phyloP scores from a whole-genome alignment of 345 rosid genomes.

The Psidium friedrichsthalianum region DNA sequence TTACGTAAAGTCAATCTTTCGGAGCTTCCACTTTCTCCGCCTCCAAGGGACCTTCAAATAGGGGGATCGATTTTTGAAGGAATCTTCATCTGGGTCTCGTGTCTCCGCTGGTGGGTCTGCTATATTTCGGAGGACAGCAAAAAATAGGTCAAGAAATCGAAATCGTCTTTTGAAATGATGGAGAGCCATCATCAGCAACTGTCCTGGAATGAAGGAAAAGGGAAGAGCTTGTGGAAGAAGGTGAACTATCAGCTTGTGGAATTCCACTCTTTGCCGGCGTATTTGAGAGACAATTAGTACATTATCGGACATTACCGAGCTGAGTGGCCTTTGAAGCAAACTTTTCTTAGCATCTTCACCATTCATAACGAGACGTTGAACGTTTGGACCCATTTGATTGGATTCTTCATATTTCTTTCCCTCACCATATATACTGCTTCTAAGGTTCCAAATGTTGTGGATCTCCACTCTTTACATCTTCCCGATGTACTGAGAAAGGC shows the following conservation, averaged over 20 bases:
- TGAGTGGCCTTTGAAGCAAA: slow-evolving; percentile 92
- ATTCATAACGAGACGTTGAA: slow-evolving; percentile 91
- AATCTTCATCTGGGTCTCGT: slow-evolving; percentile 22
- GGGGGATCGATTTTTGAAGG: background rate
- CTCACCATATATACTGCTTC: slow-evolving; percentile 80
- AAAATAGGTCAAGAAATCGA: slow-evolving; percentile 7
- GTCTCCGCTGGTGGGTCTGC: slow-evolving; percentile 14
- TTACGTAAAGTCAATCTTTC: background rate
- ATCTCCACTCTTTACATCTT: slow-evolving; percentile 66
- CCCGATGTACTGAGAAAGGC: slow-evolving; percentile 54
- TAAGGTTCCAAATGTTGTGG: slow-evolving; percentile 69
- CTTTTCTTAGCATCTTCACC: slow-evolving; percentile 67
- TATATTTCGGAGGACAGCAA: slow-evolving; percentile 25
- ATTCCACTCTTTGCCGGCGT: slow-evolving; percentile 75
- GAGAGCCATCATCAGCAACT: slow-evolving; percentile 21
- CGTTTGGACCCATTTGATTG: slow-evolving; percentile 98
- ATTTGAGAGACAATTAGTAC: slow-evolving; percentile 80
- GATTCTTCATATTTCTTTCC: slow-evolving; percentile 89
- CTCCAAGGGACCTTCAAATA: background rate
- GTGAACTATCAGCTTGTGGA: slow-evolving; percentile 90
- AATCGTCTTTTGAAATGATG: slow-evolving; percentile 21
- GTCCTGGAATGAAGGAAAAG: slow-evolving; percentile 42
- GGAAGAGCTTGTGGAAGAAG: slow-evolving; percentile 77
- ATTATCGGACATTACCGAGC: slow-evolving; percentile 77
- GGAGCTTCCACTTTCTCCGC: background rate